These are phyloP conservation scores for Plasmodium yoelii DNA, from an alignment of 169 alveolate species.

Conservation along the genomic window DNA sequence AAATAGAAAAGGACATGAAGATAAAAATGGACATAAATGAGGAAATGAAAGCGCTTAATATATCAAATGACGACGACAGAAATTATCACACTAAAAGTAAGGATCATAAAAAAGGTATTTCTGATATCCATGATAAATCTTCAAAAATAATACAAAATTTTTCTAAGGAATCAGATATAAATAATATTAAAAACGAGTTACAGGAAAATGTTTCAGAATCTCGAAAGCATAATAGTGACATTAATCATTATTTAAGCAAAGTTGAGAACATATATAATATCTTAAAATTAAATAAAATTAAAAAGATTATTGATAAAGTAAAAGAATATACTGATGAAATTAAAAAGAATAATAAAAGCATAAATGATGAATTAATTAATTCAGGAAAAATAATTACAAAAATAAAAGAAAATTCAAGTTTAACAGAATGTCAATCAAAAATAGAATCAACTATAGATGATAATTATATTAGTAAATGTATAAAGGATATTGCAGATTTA, in stretches of 20 bases:
- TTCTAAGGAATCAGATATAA: not conserved
- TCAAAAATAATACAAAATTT: too few species aligned
- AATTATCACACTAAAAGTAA: not conserved
- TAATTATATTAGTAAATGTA: too few species aligned
- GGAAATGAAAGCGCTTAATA: not conserved
- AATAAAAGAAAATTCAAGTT: too few species aligned
- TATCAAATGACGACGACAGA: not conserved
- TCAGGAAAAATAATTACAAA: too few species aligned
- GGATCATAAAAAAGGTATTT: too few species aligned
- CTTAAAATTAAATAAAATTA: not conserved
- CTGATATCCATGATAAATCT: too few species aligned
- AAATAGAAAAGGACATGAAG: too few species aligned
- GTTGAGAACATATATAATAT: not conserved
- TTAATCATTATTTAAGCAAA: not conserved
- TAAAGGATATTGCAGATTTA: too few species aligned
- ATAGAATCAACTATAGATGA: too few species aligned
- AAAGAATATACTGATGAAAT: not conserved
- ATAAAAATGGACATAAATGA: too few species aligned
- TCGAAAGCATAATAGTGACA: not conserved
- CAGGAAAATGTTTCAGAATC: not conserved
- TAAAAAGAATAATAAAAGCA: not conserved
- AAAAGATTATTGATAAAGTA: not conserved
- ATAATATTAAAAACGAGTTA: not conserved
- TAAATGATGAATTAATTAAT: not conserved
- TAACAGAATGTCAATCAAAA: too few species aligned